Conservation (phyloP, 495 filamentous ascomycete genomes). For the Elasticomyces elasticus region DNA sequence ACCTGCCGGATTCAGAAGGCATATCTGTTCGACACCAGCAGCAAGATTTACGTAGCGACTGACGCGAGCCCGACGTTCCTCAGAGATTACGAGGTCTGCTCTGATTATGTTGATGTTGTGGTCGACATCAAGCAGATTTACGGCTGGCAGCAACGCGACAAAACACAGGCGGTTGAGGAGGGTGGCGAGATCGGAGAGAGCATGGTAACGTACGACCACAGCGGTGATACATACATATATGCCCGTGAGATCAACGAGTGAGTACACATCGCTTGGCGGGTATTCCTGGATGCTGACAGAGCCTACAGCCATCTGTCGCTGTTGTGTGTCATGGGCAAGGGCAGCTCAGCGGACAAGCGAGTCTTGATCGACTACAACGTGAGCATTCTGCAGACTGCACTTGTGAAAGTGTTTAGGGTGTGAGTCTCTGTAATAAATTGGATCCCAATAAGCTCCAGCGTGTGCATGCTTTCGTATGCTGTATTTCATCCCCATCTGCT, state of each 20-base stretch:
- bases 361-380: slow-evolving; percentile 39
- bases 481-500: too few species aligned
- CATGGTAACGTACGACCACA: slow-evolving; percentile 58
- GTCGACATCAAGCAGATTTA: slow-evolving; percentile 94
- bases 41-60: slow-evolving; percentile 96
- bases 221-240: slow-evolving; percentile 70
- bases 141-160: slow-evolving; percentile 59
- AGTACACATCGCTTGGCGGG: slow-evolving; percentile 15
- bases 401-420: slow-evolving; percentile 33
- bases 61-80: slow-evolving; percentile 88
- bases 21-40: slow-evolving; percentile 90
- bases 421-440: slow-evolving; percentile 2
- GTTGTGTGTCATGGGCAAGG: slow-evolving; percentile 38
- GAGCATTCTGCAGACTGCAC: slow-evolving; percentile 34
- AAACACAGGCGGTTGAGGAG: slow-evolving; percentile 53
- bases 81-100: slow-evolving; percentile 92
- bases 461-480: too few species aligned
- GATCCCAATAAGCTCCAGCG: neutral
- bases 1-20: slow-evolving; percentile 94
- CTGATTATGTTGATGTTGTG: slow-evolving; percentile 94
- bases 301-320: slow-evolving; percentile 32
- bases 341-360: slow-evolving; percentile 34
- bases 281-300: neutral
- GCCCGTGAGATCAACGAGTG: slow-evolving; percentile 86
- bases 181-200: slow-evolving; percentile 64